Evolutionary conservation across 2,329 filamentous ascomycete genomes (phyloP), one percentile per base, ranked within the genome.

Genomic region (Dothideomycetes sp.): DNA sequence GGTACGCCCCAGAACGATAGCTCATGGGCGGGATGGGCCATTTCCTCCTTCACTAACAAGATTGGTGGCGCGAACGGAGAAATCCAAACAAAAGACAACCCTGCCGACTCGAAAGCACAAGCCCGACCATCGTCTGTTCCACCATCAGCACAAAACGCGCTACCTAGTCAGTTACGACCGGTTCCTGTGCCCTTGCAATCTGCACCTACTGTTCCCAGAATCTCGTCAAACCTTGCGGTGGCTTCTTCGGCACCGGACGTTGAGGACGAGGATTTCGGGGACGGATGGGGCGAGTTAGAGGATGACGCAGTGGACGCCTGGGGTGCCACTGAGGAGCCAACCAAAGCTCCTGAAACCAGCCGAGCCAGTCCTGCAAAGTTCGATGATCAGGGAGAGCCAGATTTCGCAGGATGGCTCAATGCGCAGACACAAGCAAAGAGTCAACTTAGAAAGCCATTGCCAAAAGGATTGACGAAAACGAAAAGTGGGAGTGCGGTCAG

Each of bases 41-140:
- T 98, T 40, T 96, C 91, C 0, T 95, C 87, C 1, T 98, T 98
- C 57, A 96, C 91, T 2, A 96, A 96, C 62, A 95, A 94, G 53
- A 60, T 96, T 10, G 80, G 85, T 2, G 65, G 83, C 0, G 87
- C 86, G 0, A 82, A 82, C 7, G 91, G 91, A 14, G 83, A 95
- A 42, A 98, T 98, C 47, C 72, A 89, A 54, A 65, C 77, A 10
- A 57, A 70, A 14, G 61, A 68, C 38, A 70, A 70, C 44, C 64
- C 68, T 2, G 75, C 78, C 1, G 75, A 78, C 1, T 70, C 75
- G 15, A 77, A 78, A 1, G 59, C 64, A 2, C 65, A 80, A 2
- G 77, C 80, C 51, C 65, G 75, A 18, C 73, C 83, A 61, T 64
- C 65, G 15, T 67, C 72, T 3, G 40, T 41, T 12, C 45, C 45